Base-by-base conservation (phyloP, 2,329 filamentous ascomycete genomes). In the Beauveria sp. region DNA sequence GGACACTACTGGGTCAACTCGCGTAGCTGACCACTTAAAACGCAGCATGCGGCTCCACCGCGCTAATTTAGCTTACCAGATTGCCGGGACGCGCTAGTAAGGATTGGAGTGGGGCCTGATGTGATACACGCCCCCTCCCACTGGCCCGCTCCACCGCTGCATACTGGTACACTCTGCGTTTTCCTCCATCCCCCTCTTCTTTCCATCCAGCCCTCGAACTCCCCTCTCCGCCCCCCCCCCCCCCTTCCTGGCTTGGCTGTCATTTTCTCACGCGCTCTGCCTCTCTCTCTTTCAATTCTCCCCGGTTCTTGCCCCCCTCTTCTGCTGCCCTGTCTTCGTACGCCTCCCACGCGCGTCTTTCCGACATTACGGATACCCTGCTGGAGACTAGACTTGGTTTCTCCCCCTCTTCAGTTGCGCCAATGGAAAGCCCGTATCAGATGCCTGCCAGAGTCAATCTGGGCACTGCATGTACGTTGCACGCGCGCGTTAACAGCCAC, bases 1-100 rank as follows among this genome's bases (percentile, higher is more conserved):
- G 41, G 20, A 52, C n/a, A 44, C 18, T 26, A 37, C 41, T 34
- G 41, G 24, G 8, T 14, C 20, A 58, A 37, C 47, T 41, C 37
- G 56, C 56, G 37, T 43, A 47, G 34, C 26, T 26, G 56, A 24
- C 72, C 71, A 72, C 57, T 73, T 65, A 70, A 60, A 60, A 61
- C 43, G 44, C 61, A 63, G 63, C 24, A 62, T 55, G 61, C 50
- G 28, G 52, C 53, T 65, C 63, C 67, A 41, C 57, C 64, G 64
- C 65, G 55, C 66, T 65, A 61, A 56, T 58, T 67, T 72, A 68
- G 72, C 67, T 66, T 73, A 70, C 73, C 73, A 72, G 66, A 65
- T 65, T 73, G 69, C 66, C 73, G 73, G 69, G 70, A 69, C 67
- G 64, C 71, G 68, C 73, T 75, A 75, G 69, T 43, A 67, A 51